phyloP scores from a whole-genome alignment of 768 basidiomycete species.

The Amanita brunnescens region DNA sequence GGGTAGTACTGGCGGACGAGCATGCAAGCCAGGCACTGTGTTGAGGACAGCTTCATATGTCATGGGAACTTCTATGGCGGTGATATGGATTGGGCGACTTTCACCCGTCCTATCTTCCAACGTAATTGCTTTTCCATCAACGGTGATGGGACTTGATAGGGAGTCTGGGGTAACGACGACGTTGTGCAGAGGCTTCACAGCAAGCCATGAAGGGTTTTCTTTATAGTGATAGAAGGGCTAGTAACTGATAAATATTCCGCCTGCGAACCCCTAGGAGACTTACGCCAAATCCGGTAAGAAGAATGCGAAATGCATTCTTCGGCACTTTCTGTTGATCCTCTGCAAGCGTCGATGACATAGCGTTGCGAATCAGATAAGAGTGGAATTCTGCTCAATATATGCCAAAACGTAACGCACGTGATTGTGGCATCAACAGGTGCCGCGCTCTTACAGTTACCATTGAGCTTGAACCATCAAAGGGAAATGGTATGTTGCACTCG shows the following conservation, averaged over 20 bases:
- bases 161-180: slow-evolving; percentile 35
- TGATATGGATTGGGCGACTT: slow-evolving; percentile 46
- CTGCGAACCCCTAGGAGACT: slow-evolving; percentile 11
- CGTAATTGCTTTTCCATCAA: slow-evolving; percentile 15
- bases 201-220: slow-evolving; percentile 67
- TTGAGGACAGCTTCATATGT: slow-evolving; percentile 48
- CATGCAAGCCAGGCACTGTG: slow-evolving; percentile 49
- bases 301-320: slow-evolving; percentile 21
- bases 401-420: neutral
- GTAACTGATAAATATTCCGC: slow-evolving; percentile 13
- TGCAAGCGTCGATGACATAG: neutral
- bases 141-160: slow-evolving; percentile 17
- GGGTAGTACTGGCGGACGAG: slow-evolving; percentile 46
- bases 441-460: no score
- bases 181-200: slow-evolving; percentile 55
- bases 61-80: slow-evolving; percentile 49
- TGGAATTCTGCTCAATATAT: neutral
- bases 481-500: neutral
- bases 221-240: slow-evolving; percentile 49
- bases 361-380: neutral
- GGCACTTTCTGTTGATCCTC: neutral
- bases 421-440: neutral
- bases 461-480: no score
- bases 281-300: slow-evolving; percentile 31
- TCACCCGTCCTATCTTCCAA: slow-evolving; percentile 8